Percentiles rank a stretch among this genome's conserved stretches.
Conservation (phyloP, 2,329 filamentous ascomycete genomes). For the Penicillium olsonii region DNA sequence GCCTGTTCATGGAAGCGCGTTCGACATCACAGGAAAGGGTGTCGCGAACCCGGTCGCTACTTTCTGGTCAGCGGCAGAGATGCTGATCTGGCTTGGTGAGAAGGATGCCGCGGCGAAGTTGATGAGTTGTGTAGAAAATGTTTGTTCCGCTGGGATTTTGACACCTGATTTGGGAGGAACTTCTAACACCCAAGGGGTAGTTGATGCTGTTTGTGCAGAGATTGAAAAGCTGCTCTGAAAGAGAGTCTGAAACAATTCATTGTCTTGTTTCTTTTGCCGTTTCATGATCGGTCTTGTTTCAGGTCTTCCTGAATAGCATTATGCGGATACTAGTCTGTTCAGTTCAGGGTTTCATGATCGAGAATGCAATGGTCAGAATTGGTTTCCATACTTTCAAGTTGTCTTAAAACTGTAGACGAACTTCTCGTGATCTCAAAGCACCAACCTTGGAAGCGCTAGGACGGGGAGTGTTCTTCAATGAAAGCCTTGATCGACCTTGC, state of each 20-base stretch:
- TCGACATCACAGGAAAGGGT: conserved; percentile 64
- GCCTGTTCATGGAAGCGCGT: conserved; percentile 64
- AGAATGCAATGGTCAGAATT: not conserved
- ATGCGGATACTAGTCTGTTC: not conserved
- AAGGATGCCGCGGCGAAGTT: conserved; percentile 57
- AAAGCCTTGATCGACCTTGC: not conserved
- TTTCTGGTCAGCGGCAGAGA: conserved; percentile 70
- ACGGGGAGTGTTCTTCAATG: not conserved
- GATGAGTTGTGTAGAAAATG: conserved; percentile 61
- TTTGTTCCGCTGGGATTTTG: conserved; percentile 55
- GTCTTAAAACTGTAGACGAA: not conserved
- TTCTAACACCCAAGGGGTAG: conserved; percentile 59
- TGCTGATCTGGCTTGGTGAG: conserved; percentile 64
- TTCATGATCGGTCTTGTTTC: not conserved
- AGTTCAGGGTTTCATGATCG: not conserved
- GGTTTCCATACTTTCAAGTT: not conserved
- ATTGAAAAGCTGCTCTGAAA: conserved; percentile 40
- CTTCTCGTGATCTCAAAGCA: too few relatives aligned
- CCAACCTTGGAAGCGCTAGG: too few relatives aligned
- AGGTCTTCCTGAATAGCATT: not conserved
- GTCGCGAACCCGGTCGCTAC: conserved; percentile 63
- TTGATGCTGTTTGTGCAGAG: conserved; percentile 56
- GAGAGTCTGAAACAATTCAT: conserved; percentile 5
- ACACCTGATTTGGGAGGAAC: conserved; percentile 62
- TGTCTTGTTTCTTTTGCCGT: conserved; percentile 5